Evolutionary conservation across 2,329 filamentous ascomycete genomes (phyloP).

Genomic region (Furcasterigmium furcatum): DNA sequence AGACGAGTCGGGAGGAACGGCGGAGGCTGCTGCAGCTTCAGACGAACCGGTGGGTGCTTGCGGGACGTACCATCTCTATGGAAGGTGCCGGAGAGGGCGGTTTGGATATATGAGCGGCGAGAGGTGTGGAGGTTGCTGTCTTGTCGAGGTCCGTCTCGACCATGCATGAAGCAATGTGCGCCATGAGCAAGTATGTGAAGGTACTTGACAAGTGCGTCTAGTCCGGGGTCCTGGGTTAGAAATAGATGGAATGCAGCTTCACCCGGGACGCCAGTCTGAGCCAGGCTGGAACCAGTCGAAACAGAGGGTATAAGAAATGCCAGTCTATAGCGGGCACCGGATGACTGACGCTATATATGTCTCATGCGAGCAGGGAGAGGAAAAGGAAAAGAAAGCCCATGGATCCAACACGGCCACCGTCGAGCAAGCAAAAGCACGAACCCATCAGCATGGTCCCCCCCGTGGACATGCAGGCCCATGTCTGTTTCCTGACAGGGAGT

Average conservation of each 20-base stretch:
- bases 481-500: slow-evolving; percentile 11
- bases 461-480: slow-evolving; percentile 4
- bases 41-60: slow-evolving; percentile 4
- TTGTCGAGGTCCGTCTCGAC: slow-evolving; percentile 40
- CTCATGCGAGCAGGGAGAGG: slow-evolving; percentile 9
- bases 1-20: slow-evolving; percentile 15
- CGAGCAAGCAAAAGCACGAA: slow-evolving; percentile 1
- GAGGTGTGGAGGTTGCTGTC: slow-evolving; percentile 6
- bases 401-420: slow-evolving; percentile 3
- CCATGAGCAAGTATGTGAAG: slow-evolving; percentile 36
- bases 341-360: slow-evolving; percentile 16
- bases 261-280: background rate
- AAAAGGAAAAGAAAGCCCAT: slow-evolving; percentile 9
- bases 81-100: slow-evolving; percentile 41
- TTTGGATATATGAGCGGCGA: slow-evolving; percentile 44
- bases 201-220: too few species aligned
- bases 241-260: slow-evolving; percentile 3
- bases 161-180: slow-evolving; percentile 61
- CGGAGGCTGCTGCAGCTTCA: slow-evolving; percentile 1
- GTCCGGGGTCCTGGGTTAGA: slow-evolving; percentile 7
- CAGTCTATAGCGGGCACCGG: slow-evolving; percentile 10
- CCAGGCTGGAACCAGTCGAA: slow-evolving; percentile 5
- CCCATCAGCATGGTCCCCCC: background rate
- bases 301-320: slow-evolving; percentile 10
- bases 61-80: slow-evolving; percentile 39